Conservation (phyloP, 208 protist species). For the Kentomonas sorsogonicus region DNA sequence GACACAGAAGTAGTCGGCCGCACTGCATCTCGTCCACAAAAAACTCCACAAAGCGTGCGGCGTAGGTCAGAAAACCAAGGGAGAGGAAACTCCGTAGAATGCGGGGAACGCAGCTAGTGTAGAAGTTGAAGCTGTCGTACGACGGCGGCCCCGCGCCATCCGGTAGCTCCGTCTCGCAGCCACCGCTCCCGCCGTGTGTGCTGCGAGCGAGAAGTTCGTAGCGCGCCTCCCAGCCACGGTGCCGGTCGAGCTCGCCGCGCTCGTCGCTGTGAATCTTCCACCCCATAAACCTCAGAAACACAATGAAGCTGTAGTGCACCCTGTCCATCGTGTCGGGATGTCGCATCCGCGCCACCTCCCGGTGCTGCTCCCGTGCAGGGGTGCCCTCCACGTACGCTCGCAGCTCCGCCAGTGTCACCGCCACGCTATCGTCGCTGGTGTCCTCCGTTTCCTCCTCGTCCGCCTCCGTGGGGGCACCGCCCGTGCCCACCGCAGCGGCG, state of each 20-base stretch:
- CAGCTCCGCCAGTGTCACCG: neutral
- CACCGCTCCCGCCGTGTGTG: neutral
- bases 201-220: constrained; percentile 36
- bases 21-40: constrained; percentile 68
- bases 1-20: constrained; percentile 43
- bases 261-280: constrained; percentile 81
- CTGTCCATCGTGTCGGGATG: constrained; percentile 66
- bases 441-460: neutral
- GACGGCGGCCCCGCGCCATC: neutral
- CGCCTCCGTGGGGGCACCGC: neutral
- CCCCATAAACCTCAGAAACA: constrained; percentile 81
- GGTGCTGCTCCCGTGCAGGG: neutral
- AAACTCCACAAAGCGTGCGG: constrained; percentile 75
- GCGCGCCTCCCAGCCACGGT: constrained; percentile 51
- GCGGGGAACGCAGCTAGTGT: constrained; percentile 38
- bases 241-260: constrained; percentile 77
- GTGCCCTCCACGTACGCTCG: neutral
- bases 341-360: constrained; percentile 36
- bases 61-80: constrained; percentile 56
- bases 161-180: neutral
- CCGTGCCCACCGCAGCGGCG: neutral
- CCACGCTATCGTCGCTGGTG: neutral
- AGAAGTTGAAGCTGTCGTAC: constrained; percentile 44
- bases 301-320: constrained; percentile 84
- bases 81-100: constrained; percentile 63